These are phyloP conservation scores for Daldinia sp. DNA, from an alignment of 2,329 filamentous ascomycete genomes.

Conservation along the genomic window DNA sequence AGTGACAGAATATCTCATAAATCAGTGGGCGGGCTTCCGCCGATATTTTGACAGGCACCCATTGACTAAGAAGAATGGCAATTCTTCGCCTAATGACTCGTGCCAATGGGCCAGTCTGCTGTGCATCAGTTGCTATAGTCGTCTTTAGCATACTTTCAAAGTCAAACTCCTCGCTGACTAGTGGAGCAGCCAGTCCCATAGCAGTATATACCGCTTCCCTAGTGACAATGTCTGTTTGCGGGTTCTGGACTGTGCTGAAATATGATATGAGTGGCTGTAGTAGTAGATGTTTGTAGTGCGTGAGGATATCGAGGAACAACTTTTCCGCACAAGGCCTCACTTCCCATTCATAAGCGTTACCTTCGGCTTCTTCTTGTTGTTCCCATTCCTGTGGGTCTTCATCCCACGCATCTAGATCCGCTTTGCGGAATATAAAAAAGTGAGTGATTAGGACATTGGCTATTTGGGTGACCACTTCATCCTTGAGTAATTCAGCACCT, in stretches of 20 bases:
- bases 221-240: slow-evolving; percentile 75
- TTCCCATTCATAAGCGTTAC: slow-evolving; percentile 91
- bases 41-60: slow-evolving; percentile 83
- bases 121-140: slow-evolving; percentile 82
- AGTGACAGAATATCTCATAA: slow-evolving; percentile 89
- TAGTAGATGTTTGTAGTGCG: slow-evolving; percentile 86
- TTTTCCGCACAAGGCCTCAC: slow-evolving; percentile 94
- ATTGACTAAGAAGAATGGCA: slow-evolving; percentile 88
- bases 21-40: slow-evolving; percentile 77
- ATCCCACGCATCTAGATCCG: slow-evolving; percentile 91
- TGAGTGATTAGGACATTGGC: slow-evolving; percentile 87
- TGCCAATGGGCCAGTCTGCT: slow-evolving; percentile 70
- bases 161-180: slow-evolving; percentile 80
- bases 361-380: slow-evolving; percentile 84
- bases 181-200: slow-evolving; percentile 84
- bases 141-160: slow-evolving; percentile 84
- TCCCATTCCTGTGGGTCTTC: slow-evolving; percentile 97
- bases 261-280: slow-evolving; percentile 83
- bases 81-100: slow-evolving; percentile 89
- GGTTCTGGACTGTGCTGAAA: slow-evolving; percentile 81
- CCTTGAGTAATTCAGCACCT: slow-evolving; percentile 79
- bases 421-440: slow-evolving; percentile 87
- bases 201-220: slow-evolving; percentile 97
- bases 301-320: slow-evolving; percentile 90
- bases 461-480: slow-evolving; percentile 81